phyloP scores from a whole-genome alignment of 2,329 filamentous ascomycete genomes.

The Ascochyta fabae region DNA sequence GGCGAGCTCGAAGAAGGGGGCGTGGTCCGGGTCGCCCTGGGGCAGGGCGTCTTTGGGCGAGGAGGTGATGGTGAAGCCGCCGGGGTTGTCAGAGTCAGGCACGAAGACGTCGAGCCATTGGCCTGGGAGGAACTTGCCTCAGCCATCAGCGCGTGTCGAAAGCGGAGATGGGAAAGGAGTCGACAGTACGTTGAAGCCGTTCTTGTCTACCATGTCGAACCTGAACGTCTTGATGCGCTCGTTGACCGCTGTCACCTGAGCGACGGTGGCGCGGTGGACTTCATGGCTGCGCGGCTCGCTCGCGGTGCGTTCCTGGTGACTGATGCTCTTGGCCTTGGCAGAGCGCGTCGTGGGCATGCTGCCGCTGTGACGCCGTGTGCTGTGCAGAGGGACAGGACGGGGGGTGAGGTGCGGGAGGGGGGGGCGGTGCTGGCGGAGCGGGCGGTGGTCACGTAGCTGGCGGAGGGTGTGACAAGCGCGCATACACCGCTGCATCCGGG shows the following conservation, averaged over 20 bases:
- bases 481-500: conserved; percentile 26
- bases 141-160: conserved; percentile 38
- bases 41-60: conserved; percentile 63
- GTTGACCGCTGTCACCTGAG: conserved; percentile 69
- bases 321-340: conserved; percentile 37
- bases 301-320: conserved; percentile 75
- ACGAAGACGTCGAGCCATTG: conserved; percentile 89
- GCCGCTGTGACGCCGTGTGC: conserved; percentile 28
- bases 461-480: conserved; percentile 21
- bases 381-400: conserved; percentile 20
- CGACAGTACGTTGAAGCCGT: conserved; percentile 56
- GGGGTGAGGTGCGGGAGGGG: conserved; percentile 11
- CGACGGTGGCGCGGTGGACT: conserved; percentile 68
- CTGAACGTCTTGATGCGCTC: conserved; percentile 71
- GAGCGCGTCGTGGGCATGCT: conserved; percentile 43
- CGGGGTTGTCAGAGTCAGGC: conserved; percentile 71
- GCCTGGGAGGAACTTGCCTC: conserved; percentile 72
- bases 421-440: too few species aligned
- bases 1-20: conserved; percentile 74
- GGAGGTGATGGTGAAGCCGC: conserved; percentile 89
- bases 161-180: conserved; percentile 31
- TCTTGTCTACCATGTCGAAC: conserved; percentile 62
- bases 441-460: too few species aligned
- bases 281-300: conserved; percentile 72
- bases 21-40: conserved; percentile 27